Base-by-base conservation (phyloP, 1,139 yeast genomes). In the Scheffersomyces titani region DNA sequence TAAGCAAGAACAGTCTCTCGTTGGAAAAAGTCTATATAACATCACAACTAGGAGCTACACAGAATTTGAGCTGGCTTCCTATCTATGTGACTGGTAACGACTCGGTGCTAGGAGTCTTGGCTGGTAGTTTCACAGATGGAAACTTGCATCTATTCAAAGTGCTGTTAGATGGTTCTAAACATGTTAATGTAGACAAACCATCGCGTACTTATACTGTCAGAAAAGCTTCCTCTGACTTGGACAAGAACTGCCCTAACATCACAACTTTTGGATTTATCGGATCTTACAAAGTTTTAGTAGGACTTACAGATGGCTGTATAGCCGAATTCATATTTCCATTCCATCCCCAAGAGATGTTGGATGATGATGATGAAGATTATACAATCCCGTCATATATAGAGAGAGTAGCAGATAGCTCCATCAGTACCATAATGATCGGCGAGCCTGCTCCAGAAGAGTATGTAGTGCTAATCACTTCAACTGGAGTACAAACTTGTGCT, bases 41-140 rank as follows among this genome's bases (percentile, higher is more conserved):
- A 0, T 63, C 72, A 57, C 47, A 72, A 2, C 77, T 80, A 65
- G 96, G 96, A 1, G 83, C 83, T 1, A 75, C 84, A 1, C 71
- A 81, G 60, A 74, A 80, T 54, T 63, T 90, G 57, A 75, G 77
- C 52, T 87, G 91, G 90, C 75, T 80, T 13, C 80, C 77, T 5
- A 49, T 70, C 1, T 57, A 68, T 20, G 62, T 72, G 6, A 55
- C 55, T 9, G 65, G 65, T 5, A 67, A 65, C 9, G 63, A 65
- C 0, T 30, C 59, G 3, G 58, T 73, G 1, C 74, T 87, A 9
- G 81, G 84, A 4, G 69, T 84, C 0, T 63, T 89, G 19, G 82
- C 83, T 1, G 87, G 86, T 18, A 76, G 81, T 0, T 87, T 84
- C 62, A 85, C 85, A 50, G 91, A 88, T 68, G 96, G 96, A 0